Base-by-base conservation (phyloP, 2,329 filamentous ascomycete species). In the Ploettnerulaceae sp. region DNA sequence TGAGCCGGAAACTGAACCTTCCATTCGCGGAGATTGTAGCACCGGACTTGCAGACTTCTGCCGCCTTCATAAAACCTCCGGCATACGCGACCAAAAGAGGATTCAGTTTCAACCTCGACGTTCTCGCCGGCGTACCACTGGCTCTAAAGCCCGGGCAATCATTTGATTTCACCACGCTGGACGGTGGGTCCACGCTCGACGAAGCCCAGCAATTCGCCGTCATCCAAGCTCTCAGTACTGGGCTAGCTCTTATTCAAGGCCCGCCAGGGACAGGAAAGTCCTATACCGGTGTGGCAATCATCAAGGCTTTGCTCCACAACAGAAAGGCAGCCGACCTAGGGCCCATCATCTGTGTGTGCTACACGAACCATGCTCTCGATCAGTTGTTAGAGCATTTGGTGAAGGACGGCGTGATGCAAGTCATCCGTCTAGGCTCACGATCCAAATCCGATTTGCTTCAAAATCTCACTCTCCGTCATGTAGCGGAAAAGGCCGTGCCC, bases 231-330 rank as follows among this genome's bases (percentile, higher is more conserved):
- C 62, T 86, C 0, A 69, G 66, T 0, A 69, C 71, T 1, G 70
- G 71, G 25, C 61, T 84, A 7, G 74, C 78, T 1, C 66, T 86
- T 4, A 82, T 86, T 8, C 82, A 87, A 65, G 84, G 84, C 0
- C 83, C 83, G 0, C 83, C 83, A 0, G 83, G 84, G 0, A 87
- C 83, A 0, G 83, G 84, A 0, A 87, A 87, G 58, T 76, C 71
- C 3, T 85, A 74, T 52, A 70, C 74, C 0, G 82, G 81, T 2
- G 70, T 79, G 2, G 69, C 74, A 33, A 60, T 86, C n/a, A 73
- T 84, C 48, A 74, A 75, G 49, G 69, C 72, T 0, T 58, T 83
- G 5, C 57, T 83, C 3, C 58, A 60, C 9, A 71, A 72, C 52
- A 70, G 69, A 38, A 24, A 31, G 0, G 51, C 55, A 6, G 66